Evolutionary conservation across 2,329 filamentous ascomycete species (phyloP), one percentile per base, ranked within the genome.

Genomic region (Fusarium floridanum): DNA sequence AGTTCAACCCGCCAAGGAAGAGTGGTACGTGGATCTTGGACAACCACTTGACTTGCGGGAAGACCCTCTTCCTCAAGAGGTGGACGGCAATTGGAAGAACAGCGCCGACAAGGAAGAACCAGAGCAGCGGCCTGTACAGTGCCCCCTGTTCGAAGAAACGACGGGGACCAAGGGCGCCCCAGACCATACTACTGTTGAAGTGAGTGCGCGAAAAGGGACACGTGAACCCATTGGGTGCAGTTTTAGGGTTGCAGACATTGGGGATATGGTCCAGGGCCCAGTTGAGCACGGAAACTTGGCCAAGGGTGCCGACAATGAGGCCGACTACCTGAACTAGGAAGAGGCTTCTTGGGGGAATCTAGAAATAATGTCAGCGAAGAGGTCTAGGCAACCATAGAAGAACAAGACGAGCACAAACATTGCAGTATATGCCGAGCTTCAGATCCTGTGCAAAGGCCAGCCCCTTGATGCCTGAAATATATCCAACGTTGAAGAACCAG

Each of bases 161-260:
- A 2, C 83, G 79, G 0, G 89, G 89, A 0, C 89, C 89, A 27
- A 91, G 88, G 17, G 88, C 82, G 36, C 89, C 89, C 88, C 88
- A 89, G 63, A 89, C 85, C 53, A 89, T 82, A 8, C 87, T 89
- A 6, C 85, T 86, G 29, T 86, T 89, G 80, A 90, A 91, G 78
- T 84, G 79, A 8, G 83, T 81, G 37, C 78, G 76, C 1, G 80
- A 81, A 36, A 81, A 81, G 20, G 81, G 81, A 39, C 81, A 82
- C 2, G 74, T 86, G 79, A 89, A 91, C 20, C 86, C 85, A 60
- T 87, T 85, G 6, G 64, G 68, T 9, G 81, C 73, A 55, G 88
- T 84, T 10, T 85, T 74, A 4, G 76, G 68, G 1, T 80, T 80
- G 80, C 90, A 91, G 20, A 91, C 84, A 7, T 84, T 80, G 1